Conservation (phyloP, 192 early-diverging fungal genomes). For the Coemansia sp. region DNA sequence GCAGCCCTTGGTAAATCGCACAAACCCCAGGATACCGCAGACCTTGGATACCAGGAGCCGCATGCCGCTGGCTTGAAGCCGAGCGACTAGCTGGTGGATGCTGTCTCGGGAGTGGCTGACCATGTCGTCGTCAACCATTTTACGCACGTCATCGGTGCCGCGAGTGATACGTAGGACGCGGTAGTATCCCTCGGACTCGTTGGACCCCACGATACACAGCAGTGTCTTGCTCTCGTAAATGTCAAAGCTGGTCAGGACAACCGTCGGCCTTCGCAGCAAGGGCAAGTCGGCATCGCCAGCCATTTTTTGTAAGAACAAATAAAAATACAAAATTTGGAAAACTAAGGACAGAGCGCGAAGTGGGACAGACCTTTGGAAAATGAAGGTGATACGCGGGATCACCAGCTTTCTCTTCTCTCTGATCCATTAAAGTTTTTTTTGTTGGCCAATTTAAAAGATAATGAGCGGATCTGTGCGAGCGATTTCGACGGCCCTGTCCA, state of each 20-base stretch:
- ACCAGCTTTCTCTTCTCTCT: neutral
- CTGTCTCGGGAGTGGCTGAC: slow-evolving; percentile 74
- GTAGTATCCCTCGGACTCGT: slow-evolving; percentile 70
- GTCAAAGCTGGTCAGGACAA: slow-evolving; percentile 69
- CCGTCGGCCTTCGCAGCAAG: slow-evolving; percentile 25
- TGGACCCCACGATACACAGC: slow-evolving; percentile 82
- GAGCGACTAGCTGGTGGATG: slow-evolving; percentile 69
- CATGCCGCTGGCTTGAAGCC: slow-evolving; percentile 70
- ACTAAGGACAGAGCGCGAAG: neutral
- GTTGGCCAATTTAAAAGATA: neutral
- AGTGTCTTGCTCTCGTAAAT: slow-evolving; percentile 88
- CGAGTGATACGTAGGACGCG: slow-evolving; percentile 89
- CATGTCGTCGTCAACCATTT: slow-evolving; percentile 76
- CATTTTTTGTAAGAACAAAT: neutral
- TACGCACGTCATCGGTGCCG: slow-evolving; percentile 59
- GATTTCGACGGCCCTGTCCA: neutral
- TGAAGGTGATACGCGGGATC: neutral
- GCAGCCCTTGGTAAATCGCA: slow-evolving; percentile 87
- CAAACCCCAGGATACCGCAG: slow-evolving; percentile 64
- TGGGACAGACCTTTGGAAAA: too few species aligned
- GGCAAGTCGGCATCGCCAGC: slow-evolving; percentile 15
- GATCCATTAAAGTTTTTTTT: neutral
- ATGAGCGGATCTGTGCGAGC: slow-evolving; percentile 9
- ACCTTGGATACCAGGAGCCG: slow-evolving; percentile 23
- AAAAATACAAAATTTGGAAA: neutral